phyloP scores from a whole-genome alignment of 2,329 filamentous ascomycete genomes.

The Ophiognomonia clavigignenti-juglandacearum region DNA sequence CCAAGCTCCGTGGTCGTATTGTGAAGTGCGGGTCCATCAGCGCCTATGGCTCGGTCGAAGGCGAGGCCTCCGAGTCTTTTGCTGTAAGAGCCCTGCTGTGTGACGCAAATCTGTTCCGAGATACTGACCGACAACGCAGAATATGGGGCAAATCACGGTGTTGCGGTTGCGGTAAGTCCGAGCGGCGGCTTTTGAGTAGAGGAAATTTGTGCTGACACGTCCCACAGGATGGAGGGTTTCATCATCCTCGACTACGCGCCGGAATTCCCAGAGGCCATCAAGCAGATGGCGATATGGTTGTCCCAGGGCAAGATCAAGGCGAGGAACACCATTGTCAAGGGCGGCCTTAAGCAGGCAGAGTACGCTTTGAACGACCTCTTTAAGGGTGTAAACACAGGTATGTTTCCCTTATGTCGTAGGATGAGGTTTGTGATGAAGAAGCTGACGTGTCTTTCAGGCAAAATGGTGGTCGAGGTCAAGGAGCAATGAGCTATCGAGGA shows the following conservation, averaged over 20 bases:
- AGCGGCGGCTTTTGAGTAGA: constrained; percentile 39
- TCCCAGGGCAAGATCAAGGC: constrained; percentile 66
- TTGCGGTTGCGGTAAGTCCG: constrained; percentile 11
- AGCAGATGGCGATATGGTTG: constrained; percentile 64
- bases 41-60: constrained; percentile 7
- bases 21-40: constrained; percentile 60
- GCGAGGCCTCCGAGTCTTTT: constrained; percentile 2
- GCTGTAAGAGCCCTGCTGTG: not conserved
- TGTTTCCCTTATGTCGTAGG: not conserved
- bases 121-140: constrained; percentile 23
- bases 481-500: constrained; percentile 11
- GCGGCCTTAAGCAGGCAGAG: constrained; percentile 62
- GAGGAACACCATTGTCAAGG: constrained; percentile 65
- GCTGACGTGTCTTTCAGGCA: constrained; percentile 21
- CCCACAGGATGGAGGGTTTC: constrained; percentile 58
- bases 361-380: constrained; percentile 60
- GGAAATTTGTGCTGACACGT: not conserved
- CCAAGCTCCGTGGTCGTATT: constrained; percentile 59
- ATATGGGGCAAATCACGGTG: constrained; percentile 6
- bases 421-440: not conserved
- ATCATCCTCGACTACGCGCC: constrained; percentile 64
- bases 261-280: constrained; percentile 52
- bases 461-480: constrained; percentile 55
- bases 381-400: constrained; percentile 64
- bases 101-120: constrained; percentile 17